Base-by-base conservation (phyloP, 352 stramenopile species). In the Phytophthora hibernalis region DNA sequence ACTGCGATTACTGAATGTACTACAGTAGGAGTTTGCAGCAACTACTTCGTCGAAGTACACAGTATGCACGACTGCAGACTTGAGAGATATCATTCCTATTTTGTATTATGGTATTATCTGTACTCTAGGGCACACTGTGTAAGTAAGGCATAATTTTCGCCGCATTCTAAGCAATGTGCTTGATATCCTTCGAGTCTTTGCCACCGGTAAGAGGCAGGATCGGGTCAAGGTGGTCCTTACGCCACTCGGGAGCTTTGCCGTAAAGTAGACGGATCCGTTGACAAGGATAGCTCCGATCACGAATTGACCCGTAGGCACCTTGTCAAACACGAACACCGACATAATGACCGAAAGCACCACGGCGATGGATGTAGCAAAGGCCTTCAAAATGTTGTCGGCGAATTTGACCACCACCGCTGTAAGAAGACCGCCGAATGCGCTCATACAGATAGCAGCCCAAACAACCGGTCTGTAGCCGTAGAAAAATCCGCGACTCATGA, bases 351-450 rank as follows among this genome's bases (percentile, higher is more conserved):
- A 93, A 1, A 96, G 68, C 28, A 96, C 77, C 24, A 94, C 83
- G 7, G 85, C 86, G 53, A 96, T 92, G 9, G 87, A 93, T 40
- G 87, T 96, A 2, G 85, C 85, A 44, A 96, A 96, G 15, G 81
- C 87, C 72, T 96, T 96, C 65, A 96, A 67, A 58, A 96, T 91
- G 59, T 96, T 96, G 71, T 96, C 87, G 18, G 87, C 86, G 56
- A 94, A 96, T 60, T 93, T 93, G 59, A 96, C 86, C 20, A 96
- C 87, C 5, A 93, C 83, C 13, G 87, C 87, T 5, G 86, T 94
- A 43, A 96, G 79, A 49, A 96, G 61, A 0, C 87, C 87, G 30
- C 87, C 87, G 37, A 93, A 86, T 10, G 85, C 87, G 33, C 82
- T 88, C 42, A 90, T 67, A 24, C 51, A 54, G 30, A 96, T 92